Evolutionary conservation across 805 yeast species (phyloP), one percentile per base, ranked within the genome.

Genomic region (Pichia heedii): DNA sequence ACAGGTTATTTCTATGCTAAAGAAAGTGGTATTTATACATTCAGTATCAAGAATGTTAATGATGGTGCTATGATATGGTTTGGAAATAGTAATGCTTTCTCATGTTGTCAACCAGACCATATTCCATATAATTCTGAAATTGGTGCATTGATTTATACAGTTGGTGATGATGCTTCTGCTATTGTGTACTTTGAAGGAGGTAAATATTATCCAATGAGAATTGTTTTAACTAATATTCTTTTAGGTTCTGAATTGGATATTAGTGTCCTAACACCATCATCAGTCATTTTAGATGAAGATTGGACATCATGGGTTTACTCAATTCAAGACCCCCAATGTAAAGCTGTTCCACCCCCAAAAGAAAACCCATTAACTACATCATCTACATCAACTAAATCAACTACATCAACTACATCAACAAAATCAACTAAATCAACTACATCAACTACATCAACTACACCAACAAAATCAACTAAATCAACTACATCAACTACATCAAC

Each of bases 1-100:
- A 46, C 52, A 19, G 56, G 54, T 48, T 52, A 50, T 29, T 56
- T 48, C 32, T 16, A 40, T 18, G 61, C 69, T 12, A 40, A 50
- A 13, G 52, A 46, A 20, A 46, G 59, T 20, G 69, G 69, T 46
- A 39, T 51, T 3, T 63, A 59, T 41, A 45, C 49, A 0, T 48
- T 65, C 30, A 30, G 36, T 19, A 42, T 62, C 9, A 33, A 38
- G 8, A 33, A 41, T 20, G 55, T 55, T 18, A 66, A 62, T 49
- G 68, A 65, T 49, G 51, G 53, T 22, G 61, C 54, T 19, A 56
- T 56, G 49, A 58, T 67, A 33, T 55, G 52, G 39, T 44, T 60
- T 32, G 66, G 66, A 37, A 38, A 37, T 22, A 58, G 57, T 10
- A 52, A 49, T 39, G 62, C 63, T 9, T 57, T 68, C 26, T 54